Base-by-base conservation (phyloP, 1,284 basidiomycete genomes). In the Irpex lacteus region DNA sequence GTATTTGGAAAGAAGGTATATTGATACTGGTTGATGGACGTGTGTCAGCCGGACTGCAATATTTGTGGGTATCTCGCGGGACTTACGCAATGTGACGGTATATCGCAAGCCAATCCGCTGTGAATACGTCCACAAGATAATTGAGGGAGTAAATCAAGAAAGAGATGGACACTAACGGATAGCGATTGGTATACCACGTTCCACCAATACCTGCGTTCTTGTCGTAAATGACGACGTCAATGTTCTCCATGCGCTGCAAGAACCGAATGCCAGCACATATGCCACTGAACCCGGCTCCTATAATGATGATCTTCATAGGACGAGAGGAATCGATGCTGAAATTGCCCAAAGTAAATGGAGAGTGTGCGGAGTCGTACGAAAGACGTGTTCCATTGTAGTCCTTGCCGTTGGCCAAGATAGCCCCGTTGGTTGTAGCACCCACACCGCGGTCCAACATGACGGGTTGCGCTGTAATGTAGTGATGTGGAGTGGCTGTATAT, bases 201-300 rank as follows among this genome's bases (percentile, higher is more conserved):
- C 86, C 86, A 19, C 86, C 86, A 21, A 88, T 74, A 1, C 80
- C 83, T 13, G 77, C 75, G 64, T 82, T 81, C 63, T 83, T 82
- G 49, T 88, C 85, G 70, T 86, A 88, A 15, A 87, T 81, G 0
- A 77, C 79, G 3, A 88, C 68, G 21, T 84, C 74, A 9, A 85
- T 67, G 64, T 86, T 86, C 62, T 77, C 76, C 19, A 86, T 75
- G 44, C 75, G 75, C 71, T 86, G 85, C 18, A 79, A 75, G 66
- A 86, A 82, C 49, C 85, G 77, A 60, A 87, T 84, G 2, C 81
- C 85, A 49, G 85, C 83, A 7, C 80, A 78, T 65, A 87, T 83
- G 4, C 85, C 85, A 60, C 79, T 80, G 69, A 81, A 84, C 1
- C 84, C 84, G 18, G 83, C 80, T 19, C 84, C 85, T 49, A 86